Base-by-base conservation (phyloP, 2,329 filamentous ascomycete species). In the Aspergillus aculeatinus region DNA sequence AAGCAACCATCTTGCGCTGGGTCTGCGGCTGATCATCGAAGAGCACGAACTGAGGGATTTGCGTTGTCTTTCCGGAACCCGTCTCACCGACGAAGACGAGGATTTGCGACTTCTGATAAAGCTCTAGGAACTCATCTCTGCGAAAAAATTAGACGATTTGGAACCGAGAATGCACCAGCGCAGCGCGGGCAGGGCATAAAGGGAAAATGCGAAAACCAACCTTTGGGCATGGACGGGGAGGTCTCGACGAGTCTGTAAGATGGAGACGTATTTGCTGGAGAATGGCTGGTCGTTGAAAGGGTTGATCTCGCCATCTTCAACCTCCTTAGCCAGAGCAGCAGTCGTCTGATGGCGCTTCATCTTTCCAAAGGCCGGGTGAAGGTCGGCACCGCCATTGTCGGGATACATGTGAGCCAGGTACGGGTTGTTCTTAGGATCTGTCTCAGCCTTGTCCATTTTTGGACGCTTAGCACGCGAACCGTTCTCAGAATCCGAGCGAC, bases 81-180 rank as follows among this genome's bases (percentile, higher is more conserved):
- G 95, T 99, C 83, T 99, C 95, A 81, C 95, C 95, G 65, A 99
- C 95, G 72, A 99, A 97, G 70, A 99, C 95, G 62, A 99, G 87
- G 68, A 99, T 97, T 79, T 99, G 95, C 25, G 89, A 91, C 70
- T 89, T 87, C 71, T 99, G 96, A 79, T 96, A 99, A 72, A 96
- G 86, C 72, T 93, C 82, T 61, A 99, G 84, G 74, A 99, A 99
- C 75, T 99, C 95, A 77, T 95, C 87, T 76, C 90, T 91, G 59
- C 14, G 12, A 44, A 16, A 16, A 16, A 7, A 12, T n/a, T 1
- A 29, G 48, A 19, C 14, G 47, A 56, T 44, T 11, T 33, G 31
- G 42, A 49, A 29, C 19, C 23, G 29, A 44, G 6, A 39, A 44
- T 21, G 35, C 39, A n/a, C 44, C 11, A 42, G 19, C 12, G 31